Evolutionary conservation across 2,329 filamentous ascomycete genomes (phyloP).

Genomic region (Ceratocystis variospora): DNA sequence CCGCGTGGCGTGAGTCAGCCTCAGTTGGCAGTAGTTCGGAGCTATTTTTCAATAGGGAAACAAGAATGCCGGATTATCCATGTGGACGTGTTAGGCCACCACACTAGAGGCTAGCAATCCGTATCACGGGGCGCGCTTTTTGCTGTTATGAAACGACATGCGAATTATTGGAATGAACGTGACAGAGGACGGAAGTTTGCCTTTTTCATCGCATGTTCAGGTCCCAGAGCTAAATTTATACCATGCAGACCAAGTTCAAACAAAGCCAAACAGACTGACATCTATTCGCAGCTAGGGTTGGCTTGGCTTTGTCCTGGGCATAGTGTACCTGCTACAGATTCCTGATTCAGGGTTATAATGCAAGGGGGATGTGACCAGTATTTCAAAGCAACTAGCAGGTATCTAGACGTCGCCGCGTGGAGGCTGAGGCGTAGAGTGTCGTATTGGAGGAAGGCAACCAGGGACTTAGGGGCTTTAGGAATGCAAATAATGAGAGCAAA

Average conservation of each 20-base stretch:
- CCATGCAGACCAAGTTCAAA: neutral
- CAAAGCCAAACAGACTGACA: neutral
- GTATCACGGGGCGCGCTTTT: neutral
- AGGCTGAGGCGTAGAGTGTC: neutral
- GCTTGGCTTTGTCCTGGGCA: neutral
- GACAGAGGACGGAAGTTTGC: neutral
- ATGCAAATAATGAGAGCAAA: neutral
- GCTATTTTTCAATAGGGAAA: neutral
- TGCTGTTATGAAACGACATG: neutral
- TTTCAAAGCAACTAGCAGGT: neutral
- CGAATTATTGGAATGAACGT: neutral
- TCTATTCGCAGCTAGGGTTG: neutral
- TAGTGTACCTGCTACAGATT: neutral
- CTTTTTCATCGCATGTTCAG: slow-evolving; percentile 5
- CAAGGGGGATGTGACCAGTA: neutral
- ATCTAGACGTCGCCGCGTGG: neutral
- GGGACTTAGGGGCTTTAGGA: neutral
- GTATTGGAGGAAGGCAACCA: neutral
- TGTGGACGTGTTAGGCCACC: no score
- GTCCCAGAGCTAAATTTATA: neutral
- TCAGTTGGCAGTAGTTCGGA: neutral
- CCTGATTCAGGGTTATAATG: neutral
- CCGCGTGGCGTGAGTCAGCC: neutral
- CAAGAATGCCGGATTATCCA: neutral
- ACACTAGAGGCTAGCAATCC: no score